Evolutionary conservation across 2,329 filamentous ascomycete species (phyloP).

Genomic region (Fusarium bulbicola): DNA sequence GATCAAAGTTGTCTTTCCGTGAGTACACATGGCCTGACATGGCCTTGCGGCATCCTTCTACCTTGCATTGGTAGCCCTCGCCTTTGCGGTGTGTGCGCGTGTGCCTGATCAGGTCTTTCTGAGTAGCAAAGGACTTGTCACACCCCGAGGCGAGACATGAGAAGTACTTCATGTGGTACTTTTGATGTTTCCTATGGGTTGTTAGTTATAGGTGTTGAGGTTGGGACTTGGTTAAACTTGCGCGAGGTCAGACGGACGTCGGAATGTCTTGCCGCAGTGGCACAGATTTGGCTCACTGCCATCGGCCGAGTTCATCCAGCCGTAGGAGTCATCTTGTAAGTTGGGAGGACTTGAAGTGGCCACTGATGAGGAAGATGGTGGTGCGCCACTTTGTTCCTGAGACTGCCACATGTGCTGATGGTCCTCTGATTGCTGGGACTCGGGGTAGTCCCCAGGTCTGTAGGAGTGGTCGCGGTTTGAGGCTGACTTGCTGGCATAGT

Average conservation of each 20-base stretch:
- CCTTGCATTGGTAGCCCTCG: slow-evolving; percentile 40
- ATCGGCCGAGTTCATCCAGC: slow-evolving; percentile 21
- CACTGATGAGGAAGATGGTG: slow-evolving; percentile 31
- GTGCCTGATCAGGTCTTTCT: slow-evolving; percentile 41
- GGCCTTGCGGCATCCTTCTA: slow-evolving; percentile 42
- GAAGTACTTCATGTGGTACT: slow-evolving; percentile 44
- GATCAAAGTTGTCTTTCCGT: slow-evolving; percentile 43
- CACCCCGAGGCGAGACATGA: slow-evolving; percentile 39
- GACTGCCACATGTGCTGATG: slow-evolving; percentile 31
- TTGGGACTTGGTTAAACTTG: slow-evolving; percentile 12
- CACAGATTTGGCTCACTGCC: slow-evolving; percentile 28
- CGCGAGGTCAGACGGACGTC: slow-evolving; percentile 42
- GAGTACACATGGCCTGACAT: slow-evolving; percentile 42
- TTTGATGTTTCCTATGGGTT: slow-evolving; percentile 38
- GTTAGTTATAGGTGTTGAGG: slow-evolving; percentile 1
- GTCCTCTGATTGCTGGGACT: slow-evolving; percentile 27
- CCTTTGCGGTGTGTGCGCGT: slow-evolving; percentile 41
- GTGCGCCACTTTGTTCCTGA: slow-evolving; percentile 25
- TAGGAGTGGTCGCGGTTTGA: slow-evolving; percentile 19
- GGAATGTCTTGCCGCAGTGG: slow-evolving; percentile 41
- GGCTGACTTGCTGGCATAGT: slow-evolving; percentile 32
- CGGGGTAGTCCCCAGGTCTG: slow-evolving; percentile 18
- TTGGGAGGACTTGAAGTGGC: slow-evolving; percentile 36
- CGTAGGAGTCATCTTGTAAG: slow-evolving; percentile 31
- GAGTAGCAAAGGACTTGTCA: slow-evolving; percentile 41